Evolutionary conservation across 2,329 filamentous ascomycete genomes (phyloP), one percentile per base, ranked within the genome.

Genomic region (Trichoderma hamatum): DNA sequence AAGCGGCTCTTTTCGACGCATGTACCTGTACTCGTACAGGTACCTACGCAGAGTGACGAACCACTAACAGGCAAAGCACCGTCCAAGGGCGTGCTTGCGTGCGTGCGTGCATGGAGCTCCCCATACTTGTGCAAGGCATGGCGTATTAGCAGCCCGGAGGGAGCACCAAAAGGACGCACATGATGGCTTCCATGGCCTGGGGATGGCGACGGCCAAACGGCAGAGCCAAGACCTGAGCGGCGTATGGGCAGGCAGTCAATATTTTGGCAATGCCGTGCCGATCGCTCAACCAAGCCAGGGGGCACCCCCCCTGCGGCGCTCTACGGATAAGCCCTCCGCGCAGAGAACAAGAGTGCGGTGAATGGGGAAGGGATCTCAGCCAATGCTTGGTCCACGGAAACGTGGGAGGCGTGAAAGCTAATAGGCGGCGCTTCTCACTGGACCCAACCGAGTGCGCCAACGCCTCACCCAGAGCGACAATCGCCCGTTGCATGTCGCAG

Each of bases 361-460:
- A 64, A 51, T 69, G 61, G 61, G 54, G 32, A 64, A 54, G 5
- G 61, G n/a, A 24, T 64, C 61, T 26, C 52, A 66, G 63, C 62
- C 62, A 65, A 55, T 65, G n/a, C 62, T 19, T 43, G 62, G 24
- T 19, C 62, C 62, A 55, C 32, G 49, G 51, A 28, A 56, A 26
- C 62, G 24, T 58, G 63, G 39, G 39, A 49, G 46, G 46, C 46
- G 46, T 49, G 46, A 39, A 28, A 49, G 63, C 63, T 66, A 66
- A 58, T 58, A 66, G 36, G 52, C 63, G 63, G 63, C 63, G 63
- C 63, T 66, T 66, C 63, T 66, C 24, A 24, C 63, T 56, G 63
- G 63, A 14, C 39, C 52, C 63, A 66, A 66, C 52, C 49, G 49
- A 55, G 59, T 63, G 59, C 67, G 59, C 59, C 67, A 68, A 68